Base-by-base conservation (phyloP, 345 rosid genomes). In the Lepidium sativum region DNA sequence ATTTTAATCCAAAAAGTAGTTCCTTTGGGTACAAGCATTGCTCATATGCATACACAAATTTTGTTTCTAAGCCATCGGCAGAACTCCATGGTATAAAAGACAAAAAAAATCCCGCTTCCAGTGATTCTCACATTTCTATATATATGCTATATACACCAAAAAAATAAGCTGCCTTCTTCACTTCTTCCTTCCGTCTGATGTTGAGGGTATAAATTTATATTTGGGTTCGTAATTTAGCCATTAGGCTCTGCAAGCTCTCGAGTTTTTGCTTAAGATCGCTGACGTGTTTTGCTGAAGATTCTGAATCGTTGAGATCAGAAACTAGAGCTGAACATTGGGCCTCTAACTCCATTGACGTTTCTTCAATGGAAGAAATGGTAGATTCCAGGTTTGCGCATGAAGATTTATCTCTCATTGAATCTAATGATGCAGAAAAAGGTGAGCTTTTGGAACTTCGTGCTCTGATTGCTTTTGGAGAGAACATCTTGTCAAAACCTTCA, bases 401-500 rank as follows among this genome's bases (percentile, higher is more conserved):
- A 43, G 59, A 25, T 25, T 38, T 62, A 25, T 77, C 86, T 9
- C 68, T 72, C 35, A 45, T 43, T 23, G 41, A 44, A 63, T 63
- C 71, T 64, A 78, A 20, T 25, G 75, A 59, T 13, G 72, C 80
- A 23, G 83, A 70, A 54, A 63, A 75, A 39, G 57, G 75, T 39
- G 60, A 50, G 40, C 79, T 81, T 66, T 72, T 44, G 51, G 80
- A 76, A 74, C 74, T 82, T 56, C 65, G 74, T 10, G 64, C 78
- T 62, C 78, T 60, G 72, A 83, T 77, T 7, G 74, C 81, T 54
- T 70, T 81, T 10, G 91, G 77, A 15, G 91, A 76, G 76, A 86
- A 83, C 47, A 94, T 84, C 70, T 80, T 84, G 74, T 88, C 92
- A 23, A 94, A 81, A 15, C 99, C 84, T 57, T 84, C 91, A 35